Base-by-base conservation (phyloP, 2,329 filamentous ascomycete species). In the Cladophialophora exuberans region DNA sequence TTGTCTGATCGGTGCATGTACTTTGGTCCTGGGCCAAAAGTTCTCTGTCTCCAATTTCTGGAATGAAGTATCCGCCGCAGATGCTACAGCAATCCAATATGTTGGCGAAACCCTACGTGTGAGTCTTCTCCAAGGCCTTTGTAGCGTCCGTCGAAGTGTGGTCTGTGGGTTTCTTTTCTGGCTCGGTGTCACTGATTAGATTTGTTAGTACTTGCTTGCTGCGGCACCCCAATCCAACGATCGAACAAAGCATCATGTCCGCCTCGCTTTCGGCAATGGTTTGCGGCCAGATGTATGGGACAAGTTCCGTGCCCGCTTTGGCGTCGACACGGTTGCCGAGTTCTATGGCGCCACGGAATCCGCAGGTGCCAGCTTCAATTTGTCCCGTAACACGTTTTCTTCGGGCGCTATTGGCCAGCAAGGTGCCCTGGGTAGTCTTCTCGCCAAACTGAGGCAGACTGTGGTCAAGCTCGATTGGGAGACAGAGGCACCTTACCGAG, bases 261-360 rank as follows among this genome's bases (percentile, higher is more conserved):
- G 84, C 4, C 65, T 86, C 3, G 90, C 89, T 0, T 89, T 93
- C 61, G 91, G 91, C 17, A 96, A 96, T 67, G 91, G 91, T 2
- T 76, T 96, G 17, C 82, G 91, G 0, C 90, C 90, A 0, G 90
- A 96, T 65, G 83, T 95, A 28, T 96, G 91, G 91, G 84, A 89
- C 59, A 77, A 75, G 6, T 94, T 96, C 77, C 90, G 91, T 69
- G 80, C 88, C 22, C 86, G 91, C 15, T 96, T 94, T 66, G 85
- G 83, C 18, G 82, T 96, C 54, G 81, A 84, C 26, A 81, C 81
- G 1, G 83, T 93, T 55, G 85, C 82, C 57, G 90, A 95, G 66
- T 92, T 95, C 70, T 96, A 94, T 70, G 87, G 86, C 10, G 81
- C 88, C 1, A 91, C 89, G 0, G 89, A 93, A 70, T 88, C 86